Percentiles rank a stretch among this genome's conserved stretches.
Evolutionary conservation across 2,329 filamentous ascomycete genomes (phyloP).

Genomic region (Metarhizium album): DNA sequence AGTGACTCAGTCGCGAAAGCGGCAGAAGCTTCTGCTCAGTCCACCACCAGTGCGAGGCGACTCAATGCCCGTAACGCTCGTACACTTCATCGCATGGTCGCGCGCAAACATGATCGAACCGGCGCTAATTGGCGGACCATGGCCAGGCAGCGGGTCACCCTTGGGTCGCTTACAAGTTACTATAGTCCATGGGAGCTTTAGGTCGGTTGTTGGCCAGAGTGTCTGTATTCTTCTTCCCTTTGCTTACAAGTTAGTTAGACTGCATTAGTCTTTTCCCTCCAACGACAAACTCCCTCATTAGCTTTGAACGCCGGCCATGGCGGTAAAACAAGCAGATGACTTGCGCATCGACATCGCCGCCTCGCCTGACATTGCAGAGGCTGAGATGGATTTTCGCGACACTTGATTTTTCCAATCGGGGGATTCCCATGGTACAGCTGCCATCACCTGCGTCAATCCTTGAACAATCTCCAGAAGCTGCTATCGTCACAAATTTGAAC

Average conservation of each 20-base stretch:
- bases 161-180: too few species aligned
- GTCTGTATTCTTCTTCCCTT: too few species aligned
- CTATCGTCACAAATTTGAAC: not conserved
- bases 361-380: not conserved
- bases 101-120: not conserved
- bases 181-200: too few species aligned
- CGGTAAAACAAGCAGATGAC: not conserved
- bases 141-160: too few species aligned
- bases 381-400: conserved; percentile 1
- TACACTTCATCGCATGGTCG: too few species aligned
- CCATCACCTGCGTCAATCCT: not conserved
- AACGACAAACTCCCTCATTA: not conserved
- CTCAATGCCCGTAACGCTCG: too few species aligned
- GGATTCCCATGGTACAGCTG: not conserved
- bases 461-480: not conserved
- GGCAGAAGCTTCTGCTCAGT: too few species aligned
- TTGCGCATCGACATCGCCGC: not conserved
- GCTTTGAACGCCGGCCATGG: not conserved
- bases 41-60: too few species aligned
- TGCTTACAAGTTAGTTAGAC: not conserved
- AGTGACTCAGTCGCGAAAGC: too few species aligned
- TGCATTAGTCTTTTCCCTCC: not conserved
- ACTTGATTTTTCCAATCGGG: not conserved
- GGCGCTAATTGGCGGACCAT: not conserved
- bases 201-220: too few species aligned